Conservation (phyloP, 345 rosid genomes). For the Melaleuca quinquenervia region DNA sequence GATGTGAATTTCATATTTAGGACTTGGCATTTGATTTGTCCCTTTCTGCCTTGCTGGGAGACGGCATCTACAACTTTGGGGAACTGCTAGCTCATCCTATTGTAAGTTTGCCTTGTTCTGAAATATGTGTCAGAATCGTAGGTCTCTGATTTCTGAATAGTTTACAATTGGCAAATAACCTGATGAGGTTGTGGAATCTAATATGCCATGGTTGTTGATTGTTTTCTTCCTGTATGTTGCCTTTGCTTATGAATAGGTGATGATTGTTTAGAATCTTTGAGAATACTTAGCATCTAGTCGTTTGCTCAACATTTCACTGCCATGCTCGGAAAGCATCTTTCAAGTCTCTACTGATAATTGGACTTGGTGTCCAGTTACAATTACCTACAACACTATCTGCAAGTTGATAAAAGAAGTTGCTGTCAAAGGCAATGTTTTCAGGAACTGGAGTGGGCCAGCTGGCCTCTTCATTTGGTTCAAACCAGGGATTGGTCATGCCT, state of each 20-base stretch:
- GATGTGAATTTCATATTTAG: constrained; percentile 21
- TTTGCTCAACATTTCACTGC: not conserved
- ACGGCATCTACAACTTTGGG: constrained; percentile 96
- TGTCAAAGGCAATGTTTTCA: not conserved
- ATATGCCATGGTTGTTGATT: not conserved
- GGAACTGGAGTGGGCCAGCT: not conserved
- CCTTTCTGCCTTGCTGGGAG: constrained; percentile 96
- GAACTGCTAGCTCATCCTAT: constrained; percentile 98
- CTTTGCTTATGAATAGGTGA: not conserved
- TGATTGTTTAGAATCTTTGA: not conserved
- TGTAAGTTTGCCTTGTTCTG: constrained; percentile 36
- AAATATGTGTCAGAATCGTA: not conserved
- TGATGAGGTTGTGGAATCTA: not conserved
- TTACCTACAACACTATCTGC: not conserved
- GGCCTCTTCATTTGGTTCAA: not conserved
- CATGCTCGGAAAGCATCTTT: not conserved
- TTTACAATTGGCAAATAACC: not conserved
- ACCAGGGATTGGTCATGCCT: not conserved
- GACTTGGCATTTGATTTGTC: constrained; percentile 98
- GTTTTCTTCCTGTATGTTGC: not conserved
- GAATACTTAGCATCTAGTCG: not conserved
- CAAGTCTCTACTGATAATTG: not conserved
- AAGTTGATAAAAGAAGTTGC: not conserved
- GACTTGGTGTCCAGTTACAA: not conserved
- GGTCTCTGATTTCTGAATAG: not conserved